Evolutionary conservation across 2,329 filamentous ascomycete genomes (phyloP).

Genomic region (Fusarium sulawesiense): DNA sequence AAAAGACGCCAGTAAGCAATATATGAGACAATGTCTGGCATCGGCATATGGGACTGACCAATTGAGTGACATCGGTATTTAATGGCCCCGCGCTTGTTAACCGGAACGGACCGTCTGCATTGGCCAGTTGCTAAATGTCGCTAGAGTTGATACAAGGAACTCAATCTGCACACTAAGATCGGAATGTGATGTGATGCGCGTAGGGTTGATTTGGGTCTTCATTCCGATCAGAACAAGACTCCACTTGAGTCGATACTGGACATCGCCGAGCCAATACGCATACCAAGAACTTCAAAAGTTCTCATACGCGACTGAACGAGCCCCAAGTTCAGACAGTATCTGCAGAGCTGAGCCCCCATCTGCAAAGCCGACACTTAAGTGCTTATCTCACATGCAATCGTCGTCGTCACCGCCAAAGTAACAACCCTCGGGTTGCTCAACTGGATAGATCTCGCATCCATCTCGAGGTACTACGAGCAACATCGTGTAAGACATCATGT

Average conservation of each 20-base stretch:
- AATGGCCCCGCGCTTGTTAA: slow-evolving; percentile 11
- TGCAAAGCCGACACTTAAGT: not conserved
- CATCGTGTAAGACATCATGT: slow-evolving; percentile 18
- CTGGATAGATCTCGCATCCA: slow-evolving; percentile 11
- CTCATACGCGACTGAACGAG: not conserved
- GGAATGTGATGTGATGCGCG: not conserved
- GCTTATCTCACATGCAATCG: not conserved
- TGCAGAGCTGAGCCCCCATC: not conserved
- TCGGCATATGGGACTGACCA: slow-evolving; percentile 20
- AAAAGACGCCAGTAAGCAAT: slow-evolving; percentile 28
- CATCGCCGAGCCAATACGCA: not conserved
- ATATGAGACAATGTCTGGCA: slow-evolving; percentile 15
- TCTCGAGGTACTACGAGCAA: not conserved
- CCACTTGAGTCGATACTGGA: not conserved
- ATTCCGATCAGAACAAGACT: not conserved
- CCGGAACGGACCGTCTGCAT: slow-evolving; percentile 36
- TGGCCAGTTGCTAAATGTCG: slow-evolving; percentile 1
- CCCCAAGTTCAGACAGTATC: not conserved
- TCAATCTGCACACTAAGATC: not conserved
- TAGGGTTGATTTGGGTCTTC: not conserved
- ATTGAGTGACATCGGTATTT: slow-evolving; percentile 1
- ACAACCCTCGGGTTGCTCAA: not conserved
- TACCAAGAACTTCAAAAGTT: not conserved
- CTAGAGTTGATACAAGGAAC: not conserved
- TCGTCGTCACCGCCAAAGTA: not conserved